Conservation (phyloP, 352 stramenopile genomes). For the Phytophthora rubi region DNA sequence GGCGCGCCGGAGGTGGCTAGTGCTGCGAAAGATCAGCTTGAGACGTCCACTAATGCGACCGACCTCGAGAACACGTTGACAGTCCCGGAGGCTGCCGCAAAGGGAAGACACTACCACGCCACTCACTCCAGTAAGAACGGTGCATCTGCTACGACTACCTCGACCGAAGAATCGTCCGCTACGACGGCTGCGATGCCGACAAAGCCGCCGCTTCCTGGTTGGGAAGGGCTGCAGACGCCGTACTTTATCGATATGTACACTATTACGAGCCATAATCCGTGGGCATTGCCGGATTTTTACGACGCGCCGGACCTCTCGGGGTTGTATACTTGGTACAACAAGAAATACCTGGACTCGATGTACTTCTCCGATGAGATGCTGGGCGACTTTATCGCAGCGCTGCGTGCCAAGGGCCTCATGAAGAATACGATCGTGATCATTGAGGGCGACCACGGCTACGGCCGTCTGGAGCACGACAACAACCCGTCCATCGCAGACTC, state of each 20-base stretch:
- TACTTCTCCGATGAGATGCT: constrained; percentile 75
- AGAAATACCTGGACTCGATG: constrained; percentile 75
- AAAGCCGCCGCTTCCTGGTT: constrained; percentile 40
- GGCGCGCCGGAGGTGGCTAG: background rate
- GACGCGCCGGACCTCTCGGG: constrained; percentile 50
- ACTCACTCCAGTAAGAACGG: constrained; percentile 12
- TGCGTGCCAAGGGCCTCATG: constrained; percentile 66
- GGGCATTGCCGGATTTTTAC: constrained; percentile 58
- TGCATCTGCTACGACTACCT: background rate
- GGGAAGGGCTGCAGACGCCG: constrained; percentile 67
- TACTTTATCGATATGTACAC: constrained; percentile 86
- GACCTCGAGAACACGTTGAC: constrained; percentile 15
- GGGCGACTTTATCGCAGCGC: constrained; percentile 55
- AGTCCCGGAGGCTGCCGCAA: constrained; percentile 25
- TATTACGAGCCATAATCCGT: constrained; percentile 78
- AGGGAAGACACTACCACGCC: constrained; percentile 34
- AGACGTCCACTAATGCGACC: constrained; percentile 17
- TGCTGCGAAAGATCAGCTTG: background rate
- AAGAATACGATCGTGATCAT: constrained; percentile 81
- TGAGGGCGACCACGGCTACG: constrained; percentile 71
- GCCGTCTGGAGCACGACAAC: constrained; percentile 70
- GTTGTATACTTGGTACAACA: constrained; percentile 70
- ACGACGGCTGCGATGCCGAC: constrained; percentile 12
- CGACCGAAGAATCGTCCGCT: constrained; percentile 14
- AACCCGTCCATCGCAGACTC: constrained; percentile 72